Evolutionary conservation across 2,329 filamentous ascomycete species (phyloP).

Genomic region (Lasiodiplodia theobromae): DNA sequence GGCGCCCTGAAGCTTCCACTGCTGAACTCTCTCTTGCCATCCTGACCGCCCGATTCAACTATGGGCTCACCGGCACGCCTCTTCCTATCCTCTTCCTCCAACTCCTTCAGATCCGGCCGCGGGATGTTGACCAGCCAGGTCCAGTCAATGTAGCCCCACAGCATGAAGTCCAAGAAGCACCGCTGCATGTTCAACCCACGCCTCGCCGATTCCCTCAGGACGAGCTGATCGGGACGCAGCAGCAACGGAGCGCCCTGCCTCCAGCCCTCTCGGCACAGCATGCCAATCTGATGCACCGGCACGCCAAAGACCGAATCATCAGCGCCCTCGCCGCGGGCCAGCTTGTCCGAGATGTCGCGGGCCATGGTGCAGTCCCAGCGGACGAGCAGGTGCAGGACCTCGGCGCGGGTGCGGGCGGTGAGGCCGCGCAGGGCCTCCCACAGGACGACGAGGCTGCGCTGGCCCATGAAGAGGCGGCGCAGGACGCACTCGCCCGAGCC

Average conservation of each 20-base stretch:
- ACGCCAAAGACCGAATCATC: constrained; percentile 8
- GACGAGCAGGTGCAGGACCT: constrained; percentile 65
- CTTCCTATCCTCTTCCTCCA: background rate
- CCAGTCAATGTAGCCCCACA: constrained; percentile 27
- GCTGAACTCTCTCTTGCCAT: constrained; percentile 1
- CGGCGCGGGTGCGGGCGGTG: constrained; percentile 56
- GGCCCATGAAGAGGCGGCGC: constrained; percentile 55
- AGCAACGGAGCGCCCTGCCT: constrained; percentile 3
- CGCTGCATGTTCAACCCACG: constrained; percentile 22
- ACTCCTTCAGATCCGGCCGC: constrained; percentile 7
- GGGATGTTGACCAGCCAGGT: background rate
- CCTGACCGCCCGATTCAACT: background rate
- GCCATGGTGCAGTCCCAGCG: constrained; percentile 60
- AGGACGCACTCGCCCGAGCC: constrained; percentile 55
- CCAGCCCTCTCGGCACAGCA: constrained; percentile 26
- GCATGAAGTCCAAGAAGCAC: constrained; percentile 26
- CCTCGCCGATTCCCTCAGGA: constrained; percentile 29
- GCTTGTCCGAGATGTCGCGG: background rate
- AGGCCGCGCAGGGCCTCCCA: constrained; percentile 67
- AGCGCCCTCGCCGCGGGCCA: background rate
- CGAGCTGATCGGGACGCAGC: constrained; percentile 31
- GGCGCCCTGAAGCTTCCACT: constrained; percentile 1
- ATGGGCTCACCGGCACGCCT: background rate
- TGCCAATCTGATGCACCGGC: constrained; percentile 3
- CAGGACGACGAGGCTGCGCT: constrained; percentile 63